Evolutionary conservation across 768 basidiomycete genomes (phyloP).

Genomic region (Candolleomyces efflorescens): DNA sequence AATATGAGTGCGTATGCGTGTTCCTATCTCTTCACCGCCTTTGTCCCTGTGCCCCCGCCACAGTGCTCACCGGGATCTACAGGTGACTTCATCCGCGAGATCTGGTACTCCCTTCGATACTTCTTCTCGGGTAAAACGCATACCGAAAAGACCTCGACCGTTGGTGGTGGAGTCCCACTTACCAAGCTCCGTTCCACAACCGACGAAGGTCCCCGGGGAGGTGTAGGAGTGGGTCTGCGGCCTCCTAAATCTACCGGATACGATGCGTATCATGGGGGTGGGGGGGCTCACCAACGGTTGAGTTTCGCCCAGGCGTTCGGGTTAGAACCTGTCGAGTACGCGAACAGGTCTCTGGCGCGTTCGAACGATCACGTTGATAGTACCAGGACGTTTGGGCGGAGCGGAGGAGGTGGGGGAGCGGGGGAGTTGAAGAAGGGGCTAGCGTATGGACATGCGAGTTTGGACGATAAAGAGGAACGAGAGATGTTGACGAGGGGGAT

Average conservation of each 20-base stretch:
- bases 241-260: background rate
- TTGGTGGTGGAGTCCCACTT: conserved; percentile 13
- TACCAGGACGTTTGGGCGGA: background rate
- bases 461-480: background rate
- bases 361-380: background rate
- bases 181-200: background rate
- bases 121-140: conserved; percentile 41
- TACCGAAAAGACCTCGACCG: conserved; percentile 20
- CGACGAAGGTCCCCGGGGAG: too few species aligned
- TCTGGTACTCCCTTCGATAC: conserved; percentile 55
- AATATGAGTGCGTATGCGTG: conserved; percentile 6
- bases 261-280: background rate
- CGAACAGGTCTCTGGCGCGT: background rate
- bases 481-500: background rate
- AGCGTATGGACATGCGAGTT: background rate
- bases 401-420: background rate
- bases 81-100: conserved; percentile 71
- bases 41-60: too few species aligned
- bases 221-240: conserved; percentile 1
- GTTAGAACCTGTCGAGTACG: conserved; percentile 10
- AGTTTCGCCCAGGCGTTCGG: conserved; percentile 38
- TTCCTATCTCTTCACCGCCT: too few species aligned
- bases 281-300: conserved; percentile 10
- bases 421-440: background rate
- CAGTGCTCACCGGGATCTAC: background rate